These are phyloP conservation scores for Gossypium stocksii DNA, from an alignment of 345 rosid species.

Conservation along the genomic window DNA sequence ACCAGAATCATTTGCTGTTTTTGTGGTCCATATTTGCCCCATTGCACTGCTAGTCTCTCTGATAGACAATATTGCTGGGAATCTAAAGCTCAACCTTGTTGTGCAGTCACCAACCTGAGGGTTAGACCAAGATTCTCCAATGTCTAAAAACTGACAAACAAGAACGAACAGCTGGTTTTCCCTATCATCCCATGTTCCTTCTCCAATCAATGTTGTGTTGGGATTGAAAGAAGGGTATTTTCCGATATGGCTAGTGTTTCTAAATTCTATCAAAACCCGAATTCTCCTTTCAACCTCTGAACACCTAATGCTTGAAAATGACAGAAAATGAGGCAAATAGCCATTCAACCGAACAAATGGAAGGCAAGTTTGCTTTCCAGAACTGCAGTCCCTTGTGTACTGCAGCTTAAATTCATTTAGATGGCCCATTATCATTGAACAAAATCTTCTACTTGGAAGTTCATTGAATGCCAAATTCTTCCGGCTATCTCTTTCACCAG, in stretches of 20 bases:
- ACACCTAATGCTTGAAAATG: conserved; percentile 25
- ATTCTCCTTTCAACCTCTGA: conserved; percentile 9
- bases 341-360: conserved; percentile 17
- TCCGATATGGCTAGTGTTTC: background rate
- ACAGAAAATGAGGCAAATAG: conserved; percentile 24
- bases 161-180: conserved; percentile 27
- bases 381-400: conserved; percentile 13
- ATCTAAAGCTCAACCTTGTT: conserved; percentile 28
- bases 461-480: conserved; percentile 14
- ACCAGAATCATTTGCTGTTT: conserved; percentile 25
- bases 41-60: conserved; percentile 16
- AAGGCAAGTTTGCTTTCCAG: conserved; percentile 15
- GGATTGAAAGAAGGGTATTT: conserved; percentile 13
- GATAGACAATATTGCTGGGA: conserved; percentile 33
- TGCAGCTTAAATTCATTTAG: conserved; percentile 20
- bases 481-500: conserved; percentile 11
- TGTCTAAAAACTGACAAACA: conserved; percentile 28
- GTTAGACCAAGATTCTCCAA: conserved; percentile 25
- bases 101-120: conserved; percentile 44
- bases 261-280: conserved; percentile 19
- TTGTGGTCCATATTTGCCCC: conserved; percentile 34
- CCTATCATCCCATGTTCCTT: conserved; percentile 44
- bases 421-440: conserved; percentile 11
- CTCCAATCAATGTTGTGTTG: conserved; percentile 33
- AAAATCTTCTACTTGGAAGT: conserved; percentile 6